Percentiles rank a stretch among this genome's conserved stretches.
Conservation (phyloP, 768 basidiomycete genomes). For the Pleurotus sapidus region DNA sequence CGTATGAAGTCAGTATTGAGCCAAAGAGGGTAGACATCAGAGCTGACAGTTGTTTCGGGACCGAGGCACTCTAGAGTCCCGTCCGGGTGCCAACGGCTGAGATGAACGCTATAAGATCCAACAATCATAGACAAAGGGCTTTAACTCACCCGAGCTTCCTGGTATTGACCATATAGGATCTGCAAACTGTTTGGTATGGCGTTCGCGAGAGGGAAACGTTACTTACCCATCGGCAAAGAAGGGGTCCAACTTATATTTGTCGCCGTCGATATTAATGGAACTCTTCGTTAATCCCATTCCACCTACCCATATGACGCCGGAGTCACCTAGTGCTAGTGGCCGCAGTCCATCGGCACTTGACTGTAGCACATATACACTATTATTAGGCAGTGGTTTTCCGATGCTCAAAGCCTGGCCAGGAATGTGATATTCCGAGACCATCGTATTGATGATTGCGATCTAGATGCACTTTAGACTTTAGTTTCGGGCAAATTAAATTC, state of each 20-base stretch:
- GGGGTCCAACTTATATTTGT: conserved; percentile 48
- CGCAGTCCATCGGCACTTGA: conserved; percentile 25
- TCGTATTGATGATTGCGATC: conserved; percentile 57
- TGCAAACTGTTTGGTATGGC: conserved; percentile 18
- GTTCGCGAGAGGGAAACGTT: not conserved
- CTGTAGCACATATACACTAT: conserved; percentile 33
- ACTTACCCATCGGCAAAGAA: conserved; percentile 37
- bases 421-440: conserved; percentile 37
- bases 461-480: not conserved
- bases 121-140: not conserved
- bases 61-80: conserved; percentile 59
- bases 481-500: not conserved
- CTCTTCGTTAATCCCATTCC: conserved; percentile 53
- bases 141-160: conserved; percentile 42
- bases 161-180: conserved; percentile 62
- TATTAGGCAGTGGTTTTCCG: conserved; percentile 54
- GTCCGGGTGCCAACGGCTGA: conserved; percentile 40
- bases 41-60: too few species aligned
- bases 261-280: conserved; percentile 52
- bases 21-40: too few species aligned
- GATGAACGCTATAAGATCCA: not conserved
- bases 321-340: conserved; percentile 27
- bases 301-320: conserved; percentile 57
- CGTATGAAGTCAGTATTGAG: too few species aligned
- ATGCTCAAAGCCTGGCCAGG: conserved; percentile 40